These are phyloP conservation scores for Rhizopogon vesiculosus DNA, from an alignment of 768 basidiomycete genomes.

Conservation along the genomic window DNA sequence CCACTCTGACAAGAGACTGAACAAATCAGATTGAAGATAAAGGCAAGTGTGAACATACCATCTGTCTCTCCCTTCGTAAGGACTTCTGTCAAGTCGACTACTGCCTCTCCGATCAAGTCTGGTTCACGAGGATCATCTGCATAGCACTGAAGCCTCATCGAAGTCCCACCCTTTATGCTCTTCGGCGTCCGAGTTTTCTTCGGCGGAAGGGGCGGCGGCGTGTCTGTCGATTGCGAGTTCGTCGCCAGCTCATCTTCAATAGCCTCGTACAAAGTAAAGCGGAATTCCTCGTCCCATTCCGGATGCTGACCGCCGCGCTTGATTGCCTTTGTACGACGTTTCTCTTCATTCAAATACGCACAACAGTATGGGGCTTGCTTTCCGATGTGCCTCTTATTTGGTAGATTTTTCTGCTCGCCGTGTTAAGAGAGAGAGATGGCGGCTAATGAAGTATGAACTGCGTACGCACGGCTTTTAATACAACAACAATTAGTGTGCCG, in stretches of 20 bases:
- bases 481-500: conserved; percentile 90
- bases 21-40: conserved; percentile 5
- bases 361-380: conserved; percentile 98
- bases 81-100: conserved; percentile 85
- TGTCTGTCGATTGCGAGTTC: conserved; percentile 34
- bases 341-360: conserved; percentile 75
- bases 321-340: conserved; percentile 86
- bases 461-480: conserved; percentile 81
- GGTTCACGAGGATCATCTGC: conserved; percentile 96
- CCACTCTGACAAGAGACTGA: conserved; percentile 65
- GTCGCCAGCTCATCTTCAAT: conserved; percentile 46
- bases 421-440: conserved; percentile 12
- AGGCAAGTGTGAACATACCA: conserved; percentile 49
- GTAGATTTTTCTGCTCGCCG: conserved; percentile 68
- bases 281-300: conserved; percentile 97
- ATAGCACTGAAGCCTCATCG: conserved; percentile 81
- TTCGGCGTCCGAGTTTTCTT: conserved; percentile 40
- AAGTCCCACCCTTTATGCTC: conserved; percentile 65
- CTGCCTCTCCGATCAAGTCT: conserved; percentile 88
- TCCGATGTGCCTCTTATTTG: conserved; percentile 88
- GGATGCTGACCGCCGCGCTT: conserved; percentile 98
- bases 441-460: conserved; percentile 13
- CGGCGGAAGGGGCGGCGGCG: conserved; percentile 68
- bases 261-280: conserved; percentile 87
- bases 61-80: conserved; percentile 95